Base-by-base conservation (phyloP, 1,139 yeast species). In the Diutina siamensis region DNA sequence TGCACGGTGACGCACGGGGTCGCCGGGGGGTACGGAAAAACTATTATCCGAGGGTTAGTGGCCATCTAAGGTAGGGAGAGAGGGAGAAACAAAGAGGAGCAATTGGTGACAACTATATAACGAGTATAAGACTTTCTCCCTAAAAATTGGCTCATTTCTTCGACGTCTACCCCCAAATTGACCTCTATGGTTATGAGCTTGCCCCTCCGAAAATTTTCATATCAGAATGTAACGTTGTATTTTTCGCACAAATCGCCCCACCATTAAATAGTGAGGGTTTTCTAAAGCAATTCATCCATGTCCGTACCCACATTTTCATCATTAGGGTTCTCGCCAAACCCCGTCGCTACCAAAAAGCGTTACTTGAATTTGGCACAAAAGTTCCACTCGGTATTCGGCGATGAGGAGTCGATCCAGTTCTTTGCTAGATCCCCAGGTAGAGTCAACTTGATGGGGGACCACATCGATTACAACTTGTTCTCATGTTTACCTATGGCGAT, bases 401-500 rank as follows among this genome's bases (percentile, higher is more conserved):
- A 53, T 10, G 44, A 45, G 12, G 72, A 77, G 4, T 63, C 63
- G 27, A 35, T 35, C 28, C 40, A 20, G 28, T 75, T 78, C 53
- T 59, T 75, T 44, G 65, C 80, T 38, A 68, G 88, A 48, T 74
- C 85, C 17, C 89, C 89, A 3, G 89, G 89, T 36, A 65, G 89
- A 55, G 89, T 82, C 49, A 82, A 82, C 58, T 64, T 82, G 51
- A 79, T 82, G 50, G 89, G 89, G 36, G 89, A 82, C 52, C 89
- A 82, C 57, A 76, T 82, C 48, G 89, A 82, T 62, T 82, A 81
- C 57, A 75, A 78, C 50, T 72, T 73, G 56, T 82, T 78, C 57
- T 72, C 85, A 2, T 84, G 79, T 15, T 67, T 82, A 53, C 89
- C 89, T n/a, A 76, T 82, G 81, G 87, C 89, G 8, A 77, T 81